A percentile compares a stretch with the other conserved stretches of the same genome.
Conservation (phyloP, 257 asterid genomes). For the Rauvolfia tetraphylla region DNA sequence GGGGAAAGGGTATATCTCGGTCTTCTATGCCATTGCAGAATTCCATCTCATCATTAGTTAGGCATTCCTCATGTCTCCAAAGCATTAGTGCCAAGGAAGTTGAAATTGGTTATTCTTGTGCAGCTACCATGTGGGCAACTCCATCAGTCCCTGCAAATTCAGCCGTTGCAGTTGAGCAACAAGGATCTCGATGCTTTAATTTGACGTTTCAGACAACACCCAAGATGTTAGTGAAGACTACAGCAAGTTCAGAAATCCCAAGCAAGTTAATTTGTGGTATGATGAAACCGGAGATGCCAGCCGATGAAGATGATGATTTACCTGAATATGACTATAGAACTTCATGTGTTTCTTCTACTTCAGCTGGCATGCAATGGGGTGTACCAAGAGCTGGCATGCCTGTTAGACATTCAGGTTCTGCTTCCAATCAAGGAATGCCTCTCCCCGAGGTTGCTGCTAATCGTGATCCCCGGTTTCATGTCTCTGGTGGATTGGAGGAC, state of each 20-base stretch:
- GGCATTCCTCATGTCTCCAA: background rate
- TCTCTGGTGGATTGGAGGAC: background rate
- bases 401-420: constrained; percentile 6
- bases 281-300: constrained; percentile 8
- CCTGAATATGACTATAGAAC: constrained; percentile 31
- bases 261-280: constrained; percentile 9
- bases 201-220: constrained; percentile 4
- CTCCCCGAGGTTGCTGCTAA: background rate
- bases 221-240: constrained; percentile 9
- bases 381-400: background rate
- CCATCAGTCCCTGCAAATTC: constrained; percentile 8
- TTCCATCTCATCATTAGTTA: too few species aligned
- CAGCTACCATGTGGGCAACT: constrained; percentile 9
- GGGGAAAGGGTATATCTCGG: too few species aligned
- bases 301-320: constrained; percentile 31
- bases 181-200: constrained; percentile 2
- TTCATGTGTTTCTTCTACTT: background rate
- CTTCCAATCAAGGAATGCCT: constrained; percentile 9
- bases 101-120: constrained; percentile 9
- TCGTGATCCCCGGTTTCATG: background rate
- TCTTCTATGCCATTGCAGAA: too few species aligned
- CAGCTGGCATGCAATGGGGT: background rate
- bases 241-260: constrained; percentile 3
- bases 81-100: background rate
- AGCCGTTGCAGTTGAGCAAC: constrained; percentile 7